A percentile compares a stretch with the other conserved stretches of the same genome.
phyloP scores from a whole-genome alignment of 2,329 filamentous ascomycete genomes.

The Ceratocystis albifundus region DNA sequence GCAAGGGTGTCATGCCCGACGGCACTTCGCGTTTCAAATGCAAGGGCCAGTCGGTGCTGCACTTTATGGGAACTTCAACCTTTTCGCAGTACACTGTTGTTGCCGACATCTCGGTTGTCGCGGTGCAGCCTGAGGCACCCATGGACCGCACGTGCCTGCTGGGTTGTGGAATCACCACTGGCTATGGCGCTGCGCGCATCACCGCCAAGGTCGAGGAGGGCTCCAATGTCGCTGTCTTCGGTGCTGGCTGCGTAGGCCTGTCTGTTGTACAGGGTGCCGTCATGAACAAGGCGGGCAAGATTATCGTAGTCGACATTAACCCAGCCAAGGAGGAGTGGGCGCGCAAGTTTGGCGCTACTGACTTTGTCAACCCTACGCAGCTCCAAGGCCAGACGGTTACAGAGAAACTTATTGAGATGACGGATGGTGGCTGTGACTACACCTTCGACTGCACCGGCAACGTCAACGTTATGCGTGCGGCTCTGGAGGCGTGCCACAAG shows the following conservation, averaged over 20 bases:
- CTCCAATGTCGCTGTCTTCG: slow-evolving; percentile 82
- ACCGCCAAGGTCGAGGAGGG: slow-evolving; percentile 88
- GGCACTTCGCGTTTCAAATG: slow-evolving; percentile 88
- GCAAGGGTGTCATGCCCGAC: slow-evolving; percentile 92
- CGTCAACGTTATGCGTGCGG: slow-evolving; percentile 87
- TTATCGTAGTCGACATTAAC: slow-evolving; percentile 69
- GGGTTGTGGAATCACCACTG: slow-evolving; percentile 96
- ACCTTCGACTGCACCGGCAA: slow-evolving; percentile 99
- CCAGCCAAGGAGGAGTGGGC: slow-evolving; percentile 83
- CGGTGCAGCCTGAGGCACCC: slow-evolving; percentile 77
- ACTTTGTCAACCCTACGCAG: slow-evolving; percentile 90
- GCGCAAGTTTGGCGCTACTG: slow-evolving; percentile 86
- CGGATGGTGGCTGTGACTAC: slow-evolving; percentile 94
- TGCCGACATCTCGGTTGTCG: slow-evolving; percentile 94
- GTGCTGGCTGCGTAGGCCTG: slow-evolving; percentile 88
- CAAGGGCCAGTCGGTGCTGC: slow-evolving; percentile 87
- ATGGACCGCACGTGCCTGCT: slow-evolving; percentile 95
- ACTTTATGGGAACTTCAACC: slow-evolving; percentile 98
- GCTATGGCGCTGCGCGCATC: slow-evolving; percentile 89
- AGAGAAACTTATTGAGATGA: slow-evolving; percentile 92
- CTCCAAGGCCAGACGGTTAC: slow-evolving; percentile 65
- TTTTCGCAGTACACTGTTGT: slow-evolving; percentile 99
- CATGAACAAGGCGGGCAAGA: slow-evolving; percentile 65
- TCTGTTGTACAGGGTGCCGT: slow-evolving; percentile 91
- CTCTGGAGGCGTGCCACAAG: slow-evolving; percentile 97